Percentiles rank a stretch among this genome's conserved stretches.
These are phyloP conservation scores for Hordeum marinum DNA, from an alignment of 176 grass and related monocot species.

Conservation along the genomic window DNA sequence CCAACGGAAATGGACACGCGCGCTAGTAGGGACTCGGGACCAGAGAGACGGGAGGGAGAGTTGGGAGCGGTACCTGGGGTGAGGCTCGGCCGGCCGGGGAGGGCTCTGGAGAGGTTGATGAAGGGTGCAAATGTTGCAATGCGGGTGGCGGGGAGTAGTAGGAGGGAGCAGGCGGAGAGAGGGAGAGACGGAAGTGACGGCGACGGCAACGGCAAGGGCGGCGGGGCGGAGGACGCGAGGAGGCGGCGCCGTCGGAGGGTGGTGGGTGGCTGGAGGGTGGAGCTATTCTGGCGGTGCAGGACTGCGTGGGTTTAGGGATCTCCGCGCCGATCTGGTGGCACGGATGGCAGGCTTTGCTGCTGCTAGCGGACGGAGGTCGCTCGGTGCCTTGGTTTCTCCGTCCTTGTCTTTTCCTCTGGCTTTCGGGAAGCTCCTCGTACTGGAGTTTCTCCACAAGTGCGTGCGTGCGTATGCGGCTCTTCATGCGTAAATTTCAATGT, in stretches of 20 bases:
- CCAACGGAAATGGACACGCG: no score
- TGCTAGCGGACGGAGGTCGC: no score
- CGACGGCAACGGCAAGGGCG: not conserved
- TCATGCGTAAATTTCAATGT: no score
- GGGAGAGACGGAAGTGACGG: not conserved
- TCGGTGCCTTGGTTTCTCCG: not conserved
- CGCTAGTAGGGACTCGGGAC: no score
- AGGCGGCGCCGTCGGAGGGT: not conserved
- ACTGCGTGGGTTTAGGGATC: not conserved
- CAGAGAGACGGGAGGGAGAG: not conserved
- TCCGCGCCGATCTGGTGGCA: not conserved
- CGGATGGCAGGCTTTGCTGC: no score
- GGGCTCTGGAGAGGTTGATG: not conserved
- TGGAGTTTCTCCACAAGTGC: not conserved
- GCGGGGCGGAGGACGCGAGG: conserved; percentile 27
- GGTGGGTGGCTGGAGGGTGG: not conserved
- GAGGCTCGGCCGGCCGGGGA: not conserved
- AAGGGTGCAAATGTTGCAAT: not conserved
- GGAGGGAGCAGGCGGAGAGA: conserved; percentile 8
- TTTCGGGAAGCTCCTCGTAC: not conserved
- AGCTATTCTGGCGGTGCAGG: not conserved
- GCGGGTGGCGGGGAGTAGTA: not conserved
- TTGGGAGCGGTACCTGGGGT: not conserved
- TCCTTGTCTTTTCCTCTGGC: not conserved
- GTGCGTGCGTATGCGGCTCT: no score